Evolutionary conservation across 768 basidiomycete genomes (phyloP).

Genomic region (Mycena leptocephala): DNA sequence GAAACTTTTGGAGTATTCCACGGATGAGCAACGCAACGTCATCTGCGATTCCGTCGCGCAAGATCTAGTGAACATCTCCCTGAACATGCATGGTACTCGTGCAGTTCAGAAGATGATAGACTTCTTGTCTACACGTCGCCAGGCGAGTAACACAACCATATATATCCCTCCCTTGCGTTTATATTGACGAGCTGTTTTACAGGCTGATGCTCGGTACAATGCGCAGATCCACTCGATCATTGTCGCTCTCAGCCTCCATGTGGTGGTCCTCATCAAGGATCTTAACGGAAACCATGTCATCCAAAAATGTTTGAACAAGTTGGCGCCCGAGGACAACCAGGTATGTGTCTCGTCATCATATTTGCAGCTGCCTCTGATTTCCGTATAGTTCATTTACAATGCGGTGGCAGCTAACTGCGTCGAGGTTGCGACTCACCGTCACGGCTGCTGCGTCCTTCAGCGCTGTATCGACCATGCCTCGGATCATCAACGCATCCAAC

Average conservation of each 20-base stretch:
- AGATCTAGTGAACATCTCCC: slow-evolving; percentile 96
- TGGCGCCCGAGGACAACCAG: slow-evolving; percentile 99
- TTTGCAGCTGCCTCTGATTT: not conserved
- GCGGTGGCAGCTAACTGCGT: slow-evolving; percentile 99
- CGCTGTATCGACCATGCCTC: slow-evolving; percentile 99
- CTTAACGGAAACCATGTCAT: slow-evolving; percentile 98
- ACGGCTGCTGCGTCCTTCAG: slow-evolving; percentile 98
- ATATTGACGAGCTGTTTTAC: slow-evolving; percentile 68
- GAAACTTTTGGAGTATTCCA: slow-evolving; percentile 96
- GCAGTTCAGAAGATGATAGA: slow-evolving; percentile 99
- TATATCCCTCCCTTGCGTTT: slow-evolving; percentile 54
- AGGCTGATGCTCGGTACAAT: slow-evolving; percentile 90
- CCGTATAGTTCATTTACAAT: slow-evolving; percentile 94
- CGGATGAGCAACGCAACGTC: slow-evolving; percentile 96
- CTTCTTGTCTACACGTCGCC: slow-evolving; percentile 94
- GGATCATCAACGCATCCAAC: slow-evolving; percentile 93
- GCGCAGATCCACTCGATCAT: slow-evolving; percentile 97
- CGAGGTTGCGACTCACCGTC: slow-evolving; percentile 97
- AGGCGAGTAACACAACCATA: slow-evolving; percentile 78
- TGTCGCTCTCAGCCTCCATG: slow-evolving; percentile 95
- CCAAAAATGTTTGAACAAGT: slow-evolving; percentile 98
- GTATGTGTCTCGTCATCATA: slow-evolving; percentile 53
- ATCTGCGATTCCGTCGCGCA: slow-evolving; percentile 98
- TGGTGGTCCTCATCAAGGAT: slow-evolving; percentile 99
- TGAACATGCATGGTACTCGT: slow-evolving; percentile 99